Evolutionary conservation across 1,284 basidiomycete genomes (phyloP), one percentile per base, ranked within the genome.

Genomic region (Microbotryum scabiosae): DNA sequence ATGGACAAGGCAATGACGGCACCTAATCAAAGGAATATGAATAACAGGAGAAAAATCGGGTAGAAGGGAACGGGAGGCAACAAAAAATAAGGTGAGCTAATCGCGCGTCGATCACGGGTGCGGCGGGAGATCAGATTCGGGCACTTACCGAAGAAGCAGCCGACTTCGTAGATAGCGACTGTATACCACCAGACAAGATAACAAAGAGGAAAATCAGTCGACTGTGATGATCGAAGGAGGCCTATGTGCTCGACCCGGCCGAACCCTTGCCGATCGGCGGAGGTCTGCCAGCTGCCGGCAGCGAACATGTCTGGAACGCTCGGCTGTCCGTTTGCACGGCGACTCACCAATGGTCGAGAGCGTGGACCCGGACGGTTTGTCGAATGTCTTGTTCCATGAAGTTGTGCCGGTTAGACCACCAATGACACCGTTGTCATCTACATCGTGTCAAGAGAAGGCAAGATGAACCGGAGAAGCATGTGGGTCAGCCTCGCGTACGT

Each of bases 141-240:
- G 30, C 51, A n/a, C n/a, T 30, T 58, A 14, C 73, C 74, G 8
- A 68, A 62, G 54, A 64, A 71, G 51, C 70, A 71, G 9, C 74
- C 74, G 54, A 74, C 69, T 56, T 75, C 73, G 61, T 73, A 74
- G 47, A 73, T 73, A 50, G 72, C 70, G 43, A 75, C 51, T 49
- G 47, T 21, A 28, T 10, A 49, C 18, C 47, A n/a, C n/a, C 9
- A 30, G 30, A 30, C 30, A 49, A 18, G 14, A 18, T 41, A 18
- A 18, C 36, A 18, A n/a, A n/a, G n/a, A n/a, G n/a, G n/a, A n/a
- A 41, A 18, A 3, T 41, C 36, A 41, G 36, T 41, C 36, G 36
- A 41, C 36, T 18, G 36, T 41, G 36, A 18, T 41, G 14, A 41
- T 16, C 12, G 10, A 16, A 41, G 30, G 36, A 41, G 36, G 36